Base-by-base conservation (phyloP, 2,329 filamentous ascomycete genomes). In the Zymoseptoria passerinii region DNA sequence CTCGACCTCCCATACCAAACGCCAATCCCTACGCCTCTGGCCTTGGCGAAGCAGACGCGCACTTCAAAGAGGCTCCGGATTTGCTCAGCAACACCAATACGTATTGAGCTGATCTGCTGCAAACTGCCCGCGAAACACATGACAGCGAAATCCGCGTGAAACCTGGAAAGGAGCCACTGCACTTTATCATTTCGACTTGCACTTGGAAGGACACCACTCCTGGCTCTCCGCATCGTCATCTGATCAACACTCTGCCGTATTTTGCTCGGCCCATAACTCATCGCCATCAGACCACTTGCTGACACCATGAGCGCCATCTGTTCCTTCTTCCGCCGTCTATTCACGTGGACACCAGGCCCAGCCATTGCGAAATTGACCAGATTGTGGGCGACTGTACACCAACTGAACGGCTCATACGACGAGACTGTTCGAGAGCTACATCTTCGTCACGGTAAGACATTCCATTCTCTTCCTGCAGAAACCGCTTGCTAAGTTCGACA, bases 311-410 rank as follows among this genome's bases (percentile, higher is more conserved):
- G 29, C 23, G n/a, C 28, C 19, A 18, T 28, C 35, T 61, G 56
- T 53, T 27, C 52, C 13, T 48, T 54, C n/a, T 28, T 60, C 13
- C 55, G 55, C 10, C 53, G 51, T 9, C 19, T 60, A 18, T 52
- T 55, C 54, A 54, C 48, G 35, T 44, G 58, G 18, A 59, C 66
- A 6, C 61, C 63, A 44, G 65, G 64, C 20, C 58, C 63, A 6
- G 27, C 61, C 19, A 44, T 67, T 20, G 66, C 66, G 16, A 65
- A 64, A 44, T 40, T 65, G 20, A 61, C 64, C 8, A 44, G 52
- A 16, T 44, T 66, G 0, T 67, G 65, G 65, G 63, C 64, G 56
- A 16, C 58, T 2, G 60, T 51, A 55, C 63, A 67, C 48, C 48
- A 64, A 10, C 23, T 59, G n/a, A 50, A 53, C n/a, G 62, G 62